Evolutionary conservation across 495 filamentous ascomycete species (phyloP), one percentile per base, ranked within the genome.

Genomic region (Neurospora sp.): DNA sequence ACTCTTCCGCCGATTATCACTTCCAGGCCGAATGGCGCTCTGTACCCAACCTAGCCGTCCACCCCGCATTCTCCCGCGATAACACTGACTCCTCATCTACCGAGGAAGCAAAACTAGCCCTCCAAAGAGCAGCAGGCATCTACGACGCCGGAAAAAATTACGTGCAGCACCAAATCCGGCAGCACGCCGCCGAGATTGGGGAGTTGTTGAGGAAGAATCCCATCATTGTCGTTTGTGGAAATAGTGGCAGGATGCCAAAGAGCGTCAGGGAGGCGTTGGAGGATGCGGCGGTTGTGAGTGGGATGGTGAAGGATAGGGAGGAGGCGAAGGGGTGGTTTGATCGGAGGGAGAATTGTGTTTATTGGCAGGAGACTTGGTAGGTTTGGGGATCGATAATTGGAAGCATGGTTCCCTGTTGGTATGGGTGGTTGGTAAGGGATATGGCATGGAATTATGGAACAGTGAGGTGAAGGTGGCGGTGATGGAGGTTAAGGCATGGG

Each of bases 261-360:
- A 91, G 92, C n/a, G 93, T 98, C 8, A 86, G 92, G n/a, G 86
- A 89, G 76, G 93, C 94, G 3, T 83, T 99, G 35, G 84, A 92
- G 8, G 91, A 96, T 74, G 89, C 88, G 5, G 89, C 95, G 41
- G 76, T 83, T 3, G 66, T 76, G 7, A 78, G 73, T 8, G 75
- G 71, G 7, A 20, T 85, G 9, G 80, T 76, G 0, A 69, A 62
- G 8, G 71, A 76, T 39, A 72, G 69, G 27, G 79, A 77, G 48
- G 70, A 73, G 71, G 84, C 83, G 16, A 78, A 80, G 72, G 62
- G 44, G 75, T 75, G 77, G 72, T 59, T 86, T 18, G 72, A 76
- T 12, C 46, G 76, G 39, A 66, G 31, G 31, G 37, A 69, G 0
- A 71, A 73, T 1, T 72, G 81, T 10, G 78, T 75, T 5, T 79